Evolutionary conservation across 495 filamentous ascomycete genomes (phyloP).

Genomic region (Penicillium psychrofluorescens): DNA sequence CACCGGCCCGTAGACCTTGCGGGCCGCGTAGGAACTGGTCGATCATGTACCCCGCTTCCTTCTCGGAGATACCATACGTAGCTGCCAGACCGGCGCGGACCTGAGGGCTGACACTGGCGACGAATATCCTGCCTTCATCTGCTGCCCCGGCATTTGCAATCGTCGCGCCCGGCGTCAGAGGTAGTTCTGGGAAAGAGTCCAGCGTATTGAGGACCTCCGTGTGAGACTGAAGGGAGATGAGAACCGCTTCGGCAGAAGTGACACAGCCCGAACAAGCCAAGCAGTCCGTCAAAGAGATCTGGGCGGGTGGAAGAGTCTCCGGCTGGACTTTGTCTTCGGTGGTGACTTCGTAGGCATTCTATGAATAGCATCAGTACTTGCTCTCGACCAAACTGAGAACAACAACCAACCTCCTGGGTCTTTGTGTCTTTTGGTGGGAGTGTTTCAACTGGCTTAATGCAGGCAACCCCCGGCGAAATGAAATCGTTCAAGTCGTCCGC

Average conservation of each 20-base stretch:
- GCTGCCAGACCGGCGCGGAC: slow-evolving; percentile 81
- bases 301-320: slow-evolving; percentile 55
- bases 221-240: slow-evolving; percentile 89
- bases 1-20: slow-evolving; percentile 59
- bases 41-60: slow-evolving; percentile 73
- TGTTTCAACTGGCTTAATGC: slow-evolving; percentile 94
- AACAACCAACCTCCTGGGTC: slow-evolving; percentile 24
- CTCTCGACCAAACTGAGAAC: not conserved
- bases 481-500: slow-evolving; percentile 98
- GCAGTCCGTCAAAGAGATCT: slow-evolving; percentile 96
- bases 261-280: slow-evolving; percentile 97
- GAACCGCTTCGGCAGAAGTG: slow-evolving; percentile 90
- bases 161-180: slow-evolving; percentile 22
- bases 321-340: slow-evolving; percentile 72
- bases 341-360: slow-evolving; percentile 79
- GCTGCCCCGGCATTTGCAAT: slow-evolving; percentile 16
- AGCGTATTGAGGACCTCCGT: slow-evolving; percentile 79
- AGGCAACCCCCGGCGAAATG: slow-evolving; percentile 93
- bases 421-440: slow-evolving; percentile 52
- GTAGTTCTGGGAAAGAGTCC: slow-evolving; percentile 54
- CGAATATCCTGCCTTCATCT: slow-evolving; percentile 60
- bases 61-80: slow-evolving; percentile 63
- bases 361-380: slow-evolving; percentile 17
- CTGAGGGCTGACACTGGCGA: slow-evolving; percentile 90
- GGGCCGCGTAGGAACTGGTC: slow-evolving; percentile 67